Evolutionary conservation across 1,284 basidiomycete genomes (phyloP).

Genomic region (Apiotrichum gamsii): DNA sequence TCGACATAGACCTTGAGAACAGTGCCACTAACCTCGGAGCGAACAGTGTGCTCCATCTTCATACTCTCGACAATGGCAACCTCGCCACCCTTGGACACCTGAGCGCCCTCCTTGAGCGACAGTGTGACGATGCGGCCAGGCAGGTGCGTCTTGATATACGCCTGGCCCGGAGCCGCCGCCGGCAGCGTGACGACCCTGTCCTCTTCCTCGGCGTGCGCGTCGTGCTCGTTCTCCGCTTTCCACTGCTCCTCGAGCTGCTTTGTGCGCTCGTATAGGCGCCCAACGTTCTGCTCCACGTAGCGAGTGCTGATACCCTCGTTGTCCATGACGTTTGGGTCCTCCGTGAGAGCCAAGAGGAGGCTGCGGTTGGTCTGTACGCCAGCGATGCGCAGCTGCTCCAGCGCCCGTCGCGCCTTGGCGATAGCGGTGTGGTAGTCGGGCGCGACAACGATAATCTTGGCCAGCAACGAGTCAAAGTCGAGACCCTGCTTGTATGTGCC

Average conservation of each 20-base stretch:
- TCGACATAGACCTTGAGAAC: slow-evolving; percentile 6
- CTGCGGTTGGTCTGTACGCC: slow-evolving; percentile 16
- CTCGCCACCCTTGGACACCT: slow-evolving; percentile 8
- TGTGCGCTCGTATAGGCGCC: slow-evolving; percentile 1
- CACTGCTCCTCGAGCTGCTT: slow-evolving; percentile 11
- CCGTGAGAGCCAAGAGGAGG: slow-evolving; percentile 12
- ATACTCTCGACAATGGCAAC: slow-evolving; percentile 17
- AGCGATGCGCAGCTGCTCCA: slow-evolving; percentile 10
- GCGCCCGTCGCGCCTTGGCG: slow-evolving; percentile 5
- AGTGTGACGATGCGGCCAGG: slow-evolving; percentile 15
- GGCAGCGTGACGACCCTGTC: slow-evolving; percentile 3
- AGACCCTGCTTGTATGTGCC: slow-evolving; percentile 13
- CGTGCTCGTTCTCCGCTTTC: neutral
- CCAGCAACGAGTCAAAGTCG: slow-evolving; percentile 17
- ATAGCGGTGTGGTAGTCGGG: slow-evolving; percentile 6
- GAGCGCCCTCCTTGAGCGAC: slow-evolving; percentile 5
- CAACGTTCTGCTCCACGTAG: slow-evolving; percentile 12
- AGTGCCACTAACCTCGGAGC: slow-evolving; percentile 4
- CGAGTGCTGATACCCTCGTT: slow-evolving; percentile 12
- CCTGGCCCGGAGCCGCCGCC: slow-evolving; percentile 10
- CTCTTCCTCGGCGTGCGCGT: neutral
- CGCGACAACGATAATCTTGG: slow-evolving; percentile 14
- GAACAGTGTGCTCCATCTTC: slow-evolving; percentile 21
- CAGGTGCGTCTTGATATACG: slow-evolving; percentile 14
- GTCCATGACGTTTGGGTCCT: slow-evolving; percentile 8